Evolutionary conservation across 305 asterid genomes (phyloP), one percentile per base, ranked within the genome.

Genomic region (Stenogyne calaminthoides): DNA sequence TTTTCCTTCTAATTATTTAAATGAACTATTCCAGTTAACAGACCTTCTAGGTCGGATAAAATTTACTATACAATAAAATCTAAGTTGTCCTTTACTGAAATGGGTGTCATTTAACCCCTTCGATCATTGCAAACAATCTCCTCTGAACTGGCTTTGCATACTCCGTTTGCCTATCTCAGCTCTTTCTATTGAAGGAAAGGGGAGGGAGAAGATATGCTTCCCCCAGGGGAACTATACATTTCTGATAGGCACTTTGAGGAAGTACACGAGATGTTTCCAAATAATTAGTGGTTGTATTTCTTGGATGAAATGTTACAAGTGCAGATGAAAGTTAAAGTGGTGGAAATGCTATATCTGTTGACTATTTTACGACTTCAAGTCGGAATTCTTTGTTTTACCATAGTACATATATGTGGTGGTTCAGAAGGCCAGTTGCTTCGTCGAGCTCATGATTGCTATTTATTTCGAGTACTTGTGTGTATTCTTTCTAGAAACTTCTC

Each of bases 111-210:
- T 58, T 52, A 3, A 49, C 27, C 39, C 66, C 20, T 25, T 55
- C 2, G 9, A 32, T 18, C 22, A 59, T 46, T 57, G 56, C 42
- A 32, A 67, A 44, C 12, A 65, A n/a, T 25, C 54, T n/a, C n/a
- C n/a, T n/a, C n/a, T n/a, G n/a, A n/a, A n/a, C n/a, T 52, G 12
- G 62, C 29, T 73, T 64, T 59, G 46, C 47, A 54, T 73, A 55
- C 44, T 46, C 58, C 6, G 11, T 19, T 46, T 55, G 40, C 59
- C 72, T 42, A n/a, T 29, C 29, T 74, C 61, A 40, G 36, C 8
- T 47, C n/a, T 40, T 44, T 47, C 22, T 39, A 12, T 22, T 1
- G 10, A 18, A 22, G 16, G 60, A 2, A 67, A n/a, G 27, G 46
- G 54, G 54, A 49, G 61, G 16, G 18, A 67, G 61, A 49, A n/a